Evolutionary conservation across 1,139 yeast genomes (phyloP).

Genomic region (Kodamaea fungicola): DNA sequence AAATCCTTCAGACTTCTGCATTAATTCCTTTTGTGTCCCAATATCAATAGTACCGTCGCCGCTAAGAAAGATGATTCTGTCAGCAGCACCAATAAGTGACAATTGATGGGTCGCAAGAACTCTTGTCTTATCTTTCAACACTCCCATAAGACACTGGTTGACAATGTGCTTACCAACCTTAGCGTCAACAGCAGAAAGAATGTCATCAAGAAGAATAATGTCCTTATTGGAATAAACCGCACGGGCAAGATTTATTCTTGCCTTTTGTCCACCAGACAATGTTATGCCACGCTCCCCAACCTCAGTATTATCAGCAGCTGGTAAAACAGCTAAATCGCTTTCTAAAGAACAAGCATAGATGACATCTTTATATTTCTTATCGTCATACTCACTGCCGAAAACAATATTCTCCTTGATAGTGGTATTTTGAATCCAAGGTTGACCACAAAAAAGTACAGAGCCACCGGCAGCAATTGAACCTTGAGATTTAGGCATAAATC

Average conservation of each 20-base stretch:
- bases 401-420: constrained; percentile 72
- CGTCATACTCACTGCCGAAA: constrained; percentile 63
- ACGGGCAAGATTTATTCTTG: constrained; percentile 79
- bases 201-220: constrained; percentile 76
- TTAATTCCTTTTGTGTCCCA: constrained; percentile 56
- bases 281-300: constrained; percentile 94
- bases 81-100: constrained; percentile 65
- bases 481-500: constrained; percentile 49
- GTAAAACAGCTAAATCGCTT: constrained; percentile 65
- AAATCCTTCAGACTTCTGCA: constrained; percentile 43
- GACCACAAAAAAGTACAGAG: constrained; percentile 40
- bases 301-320: constrained; percentile 83
- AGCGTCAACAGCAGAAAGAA: constrained; percentile 81
- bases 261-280: constrained; percentile 91
- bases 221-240: constrained; percentile 71
- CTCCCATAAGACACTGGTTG: constrained; percentile 62
- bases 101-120: constrained; percentile 83
- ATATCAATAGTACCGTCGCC: constrained; percentile 59
- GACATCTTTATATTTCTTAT: constrained; percentile 51
- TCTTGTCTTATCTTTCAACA: constrained; percentile 59
- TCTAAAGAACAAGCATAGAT: constrained; percentile 63
- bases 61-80: constrained; percentile 63
- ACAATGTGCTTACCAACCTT: constrained; percentile 80
- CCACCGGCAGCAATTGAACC: constrained; percentile 52
- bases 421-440: constrained; percentile 84